Evolutionary conservation across 768 basidiomycete genomes (phyloP).

Genomic region (Hebeloma cylindrosporum): DNA sequence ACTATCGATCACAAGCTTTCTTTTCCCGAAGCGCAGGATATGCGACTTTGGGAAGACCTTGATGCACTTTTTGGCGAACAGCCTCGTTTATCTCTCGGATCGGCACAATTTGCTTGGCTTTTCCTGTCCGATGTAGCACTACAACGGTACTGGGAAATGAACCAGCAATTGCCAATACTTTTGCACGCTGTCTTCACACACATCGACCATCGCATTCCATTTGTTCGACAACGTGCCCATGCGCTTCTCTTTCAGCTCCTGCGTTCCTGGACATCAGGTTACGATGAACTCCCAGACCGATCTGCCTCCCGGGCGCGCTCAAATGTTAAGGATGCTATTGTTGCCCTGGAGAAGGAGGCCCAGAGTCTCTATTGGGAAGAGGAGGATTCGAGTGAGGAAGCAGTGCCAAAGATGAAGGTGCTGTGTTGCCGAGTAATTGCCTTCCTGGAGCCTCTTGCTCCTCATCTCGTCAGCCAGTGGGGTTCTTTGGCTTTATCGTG

Average conservation of each 20-base stretch:
- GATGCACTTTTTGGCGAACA: constrained; percentile 74
- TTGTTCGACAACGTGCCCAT: constrained; percentile 69
- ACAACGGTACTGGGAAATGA: constrained; percentile 74
- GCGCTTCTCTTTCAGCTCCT: constrained; percentile 84
- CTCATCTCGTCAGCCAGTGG: constrained; percentile 72
- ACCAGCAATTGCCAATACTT: constrained; percentile 66
- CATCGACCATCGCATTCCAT: constrained; percentile 71
- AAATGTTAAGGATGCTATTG: constrained; percentile 50
- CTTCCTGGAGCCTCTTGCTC: constrained; percentile 68
- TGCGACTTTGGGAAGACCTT: constrained; percentile 79
- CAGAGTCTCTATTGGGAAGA: constrained; percentile 69
- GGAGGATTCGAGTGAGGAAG: constrained; percentile 55
- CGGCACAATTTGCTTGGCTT: constrained; percentile 86
- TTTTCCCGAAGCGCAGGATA: constrained; percentile 61
- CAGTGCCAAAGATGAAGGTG: constrained; percentile 65
- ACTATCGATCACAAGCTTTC: constrained; percentile 69
- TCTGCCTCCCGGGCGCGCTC: constrained; percentile 45
- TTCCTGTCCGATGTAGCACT: constrained; percentile 78
- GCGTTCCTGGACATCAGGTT: constrained; percentile 78
- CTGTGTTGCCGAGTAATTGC: constrained; percentile 66
- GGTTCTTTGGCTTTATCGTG: constrained; percentile 79
- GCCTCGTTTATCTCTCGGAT: constrained; percentile 68
- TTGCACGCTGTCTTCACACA: constrained; percentile 82
- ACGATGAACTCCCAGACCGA: constrained; percentile 69
- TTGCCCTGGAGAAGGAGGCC: constrained; percentile 57